Conservation (phyloP, 2,329 filamentous ascomycete genomes). For the Pseudopyrenochaeta lycopersici region DNA sequence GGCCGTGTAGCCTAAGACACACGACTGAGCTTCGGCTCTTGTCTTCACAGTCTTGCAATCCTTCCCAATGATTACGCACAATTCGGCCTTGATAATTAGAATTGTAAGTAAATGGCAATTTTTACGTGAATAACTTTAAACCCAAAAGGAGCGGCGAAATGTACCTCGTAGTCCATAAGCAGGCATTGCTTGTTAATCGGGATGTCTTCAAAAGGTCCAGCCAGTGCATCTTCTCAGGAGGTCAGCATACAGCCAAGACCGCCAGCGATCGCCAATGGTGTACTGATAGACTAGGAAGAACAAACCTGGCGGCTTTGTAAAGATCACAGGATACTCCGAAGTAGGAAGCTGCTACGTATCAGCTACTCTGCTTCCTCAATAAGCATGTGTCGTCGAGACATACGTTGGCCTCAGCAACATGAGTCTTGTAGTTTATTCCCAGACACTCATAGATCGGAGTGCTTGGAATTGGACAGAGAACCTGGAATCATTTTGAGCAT, state of each 20-base stretch:
- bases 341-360: background rate
- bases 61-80: conserved; percentile 57
- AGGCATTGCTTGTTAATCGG: conserved; percentile 12
- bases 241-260: no score
- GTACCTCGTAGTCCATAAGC: conserved; percentile 4
- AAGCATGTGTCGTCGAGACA: background rate
- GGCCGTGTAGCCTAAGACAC: conserved; percentile 60
- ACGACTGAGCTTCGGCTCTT: conserved; percentile 50
- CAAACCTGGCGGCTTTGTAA: background rate
- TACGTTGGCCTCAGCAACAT: background rate
- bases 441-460: background rate
- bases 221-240: background rate
- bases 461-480: background rate
- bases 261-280: background rate
- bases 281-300: no score
- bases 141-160: no score
- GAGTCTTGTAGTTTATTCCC: background rate
- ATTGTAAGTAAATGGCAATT: background rate
- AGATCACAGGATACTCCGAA: background rate
- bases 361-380: background rate
- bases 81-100: background rate
- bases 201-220: background rate
- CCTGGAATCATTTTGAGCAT: no score
- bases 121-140: background rate
- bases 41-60: conserved; percentile 56